Conservation (phyloP, 345 rosid genomes). For the Sisymbrium altissimum region DNA sequence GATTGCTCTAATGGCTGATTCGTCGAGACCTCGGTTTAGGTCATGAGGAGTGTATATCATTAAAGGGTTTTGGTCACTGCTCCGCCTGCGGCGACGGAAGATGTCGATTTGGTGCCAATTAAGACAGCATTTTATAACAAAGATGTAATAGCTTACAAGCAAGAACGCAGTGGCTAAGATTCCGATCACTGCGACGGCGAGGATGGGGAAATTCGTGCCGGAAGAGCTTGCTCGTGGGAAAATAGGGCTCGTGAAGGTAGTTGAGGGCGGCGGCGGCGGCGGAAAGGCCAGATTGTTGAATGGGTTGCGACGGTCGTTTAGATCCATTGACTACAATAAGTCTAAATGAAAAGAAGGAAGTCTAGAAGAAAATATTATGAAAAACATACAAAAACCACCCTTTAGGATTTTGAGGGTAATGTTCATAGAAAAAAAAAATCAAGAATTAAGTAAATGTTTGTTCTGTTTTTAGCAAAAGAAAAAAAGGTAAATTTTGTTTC, state of each 20-base stretch:
- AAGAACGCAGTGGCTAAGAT: conserved; percentile 79
- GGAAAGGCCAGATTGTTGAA: conserved; percentile 34
- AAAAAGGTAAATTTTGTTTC: background rate
- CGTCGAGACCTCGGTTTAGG: conserved; percentile 65
- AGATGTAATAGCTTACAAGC: conserved; percentile 83
- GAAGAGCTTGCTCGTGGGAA: conserved; percentile 29
- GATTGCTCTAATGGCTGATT: conserved; percentile 72
- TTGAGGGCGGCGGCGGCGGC: conserved; percentile 13
- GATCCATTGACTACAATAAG: conserved; percentile 24
- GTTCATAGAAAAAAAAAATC: background rate
- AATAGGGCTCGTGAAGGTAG: conserved; percentile 22
- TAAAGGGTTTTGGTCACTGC: conserved; percentile 44
- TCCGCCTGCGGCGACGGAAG: conserved; percentile 46
- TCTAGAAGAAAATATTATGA: background rate
- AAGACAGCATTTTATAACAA: conserved; percentile 88
- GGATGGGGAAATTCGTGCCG: conserved; percentile 47
- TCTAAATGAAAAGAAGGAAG: background rate
- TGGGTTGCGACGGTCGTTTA: conserved; percentile 29
- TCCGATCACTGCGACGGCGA: conserved; percentile 78
- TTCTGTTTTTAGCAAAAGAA: too few relatives aligned
- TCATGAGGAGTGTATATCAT: conserved; percentile 42
- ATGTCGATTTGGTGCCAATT: conserved; percentile 77
- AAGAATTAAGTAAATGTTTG: background rate
- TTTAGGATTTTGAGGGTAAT: background rate
- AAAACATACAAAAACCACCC: background rate